Evolutionary conservation across 2,329 filamentous ascomycete genomes (phyloP), one percentile per base, ranked within the genome.

Genomic region (Blastomyces percursus): DNA sequence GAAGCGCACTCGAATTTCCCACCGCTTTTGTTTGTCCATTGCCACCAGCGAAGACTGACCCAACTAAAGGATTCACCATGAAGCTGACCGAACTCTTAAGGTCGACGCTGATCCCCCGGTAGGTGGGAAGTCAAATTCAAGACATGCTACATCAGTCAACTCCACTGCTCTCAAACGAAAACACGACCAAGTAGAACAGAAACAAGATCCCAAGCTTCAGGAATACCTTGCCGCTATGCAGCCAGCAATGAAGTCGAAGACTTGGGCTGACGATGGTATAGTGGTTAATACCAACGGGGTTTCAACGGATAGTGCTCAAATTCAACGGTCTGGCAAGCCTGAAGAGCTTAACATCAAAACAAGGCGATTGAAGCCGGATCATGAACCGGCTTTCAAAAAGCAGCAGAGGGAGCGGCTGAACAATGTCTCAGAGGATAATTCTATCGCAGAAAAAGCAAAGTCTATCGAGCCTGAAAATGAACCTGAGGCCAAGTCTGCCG

Each of bases 171-270:
- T 77, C 58, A 77, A 78, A 67, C 75, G 76, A 64, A 77, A 78
- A 66, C 72, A 74, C 59, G 71, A 71, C 48, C 69, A 67, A 32
- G 81, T 85, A 85, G 69, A 92, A 88, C 71, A 67, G 66, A 79
- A 83, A 67, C 79, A 85, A 14, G 89, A 96, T 70, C 85, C 88
- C 5, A 95, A 94, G 76, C 79, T 96, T 65, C 85, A 88, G 71
- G 92, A 96, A 77, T 97, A 89, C 73, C 79, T 97, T 60, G 85
- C 89, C 64, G 85, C 92, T 59, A 95, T 96, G 86, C 84, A 89
- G 70, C 78, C 84, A 54, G 79, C 82, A 14, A 86, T 84, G 40
- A 85, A 88, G 67, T 79, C 80, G 21, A 88, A 86, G 68, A 84
- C 78, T 5, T 87, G 84, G 82, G 78, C 82, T 62, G 82, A 84